Conservation (phyloP, 129 eudicot species). For the Solidago caesia region DNA sequence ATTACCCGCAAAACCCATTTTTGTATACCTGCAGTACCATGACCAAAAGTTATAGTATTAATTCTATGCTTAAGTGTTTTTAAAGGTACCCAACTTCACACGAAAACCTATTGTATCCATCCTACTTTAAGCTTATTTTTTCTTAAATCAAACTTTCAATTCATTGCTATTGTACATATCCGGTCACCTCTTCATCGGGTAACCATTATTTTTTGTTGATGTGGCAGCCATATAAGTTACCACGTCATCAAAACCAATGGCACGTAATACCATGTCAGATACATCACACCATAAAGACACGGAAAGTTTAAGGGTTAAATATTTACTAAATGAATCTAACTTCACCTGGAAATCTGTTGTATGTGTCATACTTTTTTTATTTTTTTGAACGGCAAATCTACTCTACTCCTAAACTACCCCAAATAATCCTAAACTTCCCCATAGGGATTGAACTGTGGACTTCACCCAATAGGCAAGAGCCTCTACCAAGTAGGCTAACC, state of each 20-base stretch:
- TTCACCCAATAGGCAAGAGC: too few relatives aligned
- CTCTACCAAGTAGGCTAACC: too few relatives aligned
- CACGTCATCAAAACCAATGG: neutral
- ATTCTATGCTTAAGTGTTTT: neutral
- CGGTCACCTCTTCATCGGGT: neutral
- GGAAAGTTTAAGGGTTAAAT: too few relatives aligned
- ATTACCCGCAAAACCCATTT: slow-evolving; percentile 97
- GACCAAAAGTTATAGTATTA: neutral
- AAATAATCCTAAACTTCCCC: too few relatives aligned
- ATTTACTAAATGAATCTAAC: too few relatives aligned
- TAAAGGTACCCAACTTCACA: neutral
- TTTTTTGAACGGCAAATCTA: too few relatives aligned
- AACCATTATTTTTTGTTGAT: neutral
- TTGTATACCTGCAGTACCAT: slow-evolving; percentile 67
- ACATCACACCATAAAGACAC: too few relatives aligned
- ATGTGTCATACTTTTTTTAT: too few relatives aligned
- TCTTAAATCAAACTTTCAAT: neutral
- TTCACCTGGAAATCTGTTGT: too few relatives aligned
- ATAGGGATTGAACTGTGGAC: too few relatives aligned
- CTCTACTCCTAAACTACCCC: too few relatives aligned
- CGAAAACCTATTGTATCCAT: neutral
- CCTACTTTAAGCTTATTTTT: neutral
- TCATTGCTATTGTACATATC: neutral
- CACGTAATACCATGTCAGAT: neutral
- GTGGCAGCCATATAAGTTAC: neutral